Percentiles rank a stretch among this genome's conserved stretches.
phyloP scores from a whole-genome alignment of 2,329 filamentous ascomycete genomes.

The Rhexocercosporidium sp. region DNA sequence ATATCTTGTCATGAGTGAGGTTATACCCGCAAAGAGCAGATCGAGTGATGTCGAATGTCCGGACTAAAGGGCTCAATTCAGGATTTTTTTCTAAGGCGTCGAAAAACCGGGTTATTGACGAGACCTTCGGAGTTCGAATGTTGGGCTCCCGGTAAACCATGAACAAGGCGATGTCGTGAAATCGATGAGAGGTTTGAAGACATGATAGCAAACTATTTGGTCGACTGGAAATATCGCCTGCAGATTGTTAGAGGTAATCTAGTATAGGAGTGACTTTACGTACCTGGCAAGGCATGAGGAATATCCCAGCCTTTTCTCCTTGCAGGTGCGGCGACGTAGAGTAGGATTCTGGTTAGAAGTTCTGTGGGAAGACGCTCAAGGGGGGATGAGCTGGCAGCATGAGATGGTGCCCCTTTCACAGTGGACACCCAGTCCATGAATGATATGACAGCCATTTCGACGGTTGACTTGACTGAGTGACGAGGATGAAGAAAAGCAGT shows the following conservation, averaged over 20 bases:
- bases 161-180: constrained; percentile 9
- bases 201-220: constrained; percentile 6
- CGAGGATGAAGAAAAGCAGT: not conserved
- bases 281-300: constrained; percentile 14
- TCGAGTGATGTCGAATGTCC: constrained; percentile 13
- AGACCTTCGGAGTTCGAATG: not conserved
- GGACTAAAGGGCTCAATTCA: not conserved
- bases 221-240: not conserved
- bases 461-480: not conserved
- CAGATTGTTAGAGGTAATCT: not conserved
- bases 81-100: not conserved
- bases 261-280: not conserved
- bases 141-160: constrained; percentile 16
- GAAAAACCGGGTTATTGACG: constrained; percentile 1
- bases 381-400: constrained; percentile 12
- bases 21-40: not conserved
- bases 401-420: not conserved
- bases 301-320: constrained; percentile 10
- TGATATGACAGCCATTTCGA: constrained; percentile 12
- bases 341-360: constrained; percentile 15
- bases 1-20: not conserved
- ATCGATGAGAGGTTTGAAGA: constrained; percentile 7
- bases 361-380: constrained; percentile 25
- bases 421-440: constrained; percentile 16
- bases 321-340: constrained; percentile 3